A percentile compares a stretch with the other conserved stretches of the same genome.
Evolutionary conservation across 2,329 filamentous ascomycete species (phyloP).

Genomic region (Trichoderma sp.): DNA sequence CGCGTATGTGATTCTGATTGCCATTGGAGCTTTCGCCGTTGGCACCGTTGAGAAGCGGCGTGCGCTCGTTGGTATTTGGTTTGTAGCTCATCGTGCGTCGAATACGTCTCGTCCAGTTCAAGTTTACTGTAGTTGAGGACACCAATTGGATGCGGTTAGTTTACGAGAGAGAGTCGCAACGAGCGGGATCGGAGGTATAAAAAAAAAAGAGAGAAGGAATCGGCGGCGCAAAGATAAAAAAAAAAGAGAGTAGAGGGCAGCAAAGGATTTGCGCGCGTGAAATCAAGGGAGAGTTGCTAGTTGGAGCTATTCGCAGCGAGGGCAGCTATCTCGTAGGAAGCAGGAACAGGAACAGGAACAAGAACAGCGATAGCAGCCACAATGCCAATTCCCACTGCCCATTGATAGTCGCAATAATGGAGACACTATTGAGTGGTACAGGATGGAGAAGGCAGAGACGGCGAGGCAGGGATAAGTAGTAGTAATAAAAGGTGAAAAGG

Average conservation of each 20-base stretch:
- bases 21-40: conserved; percentile 32
- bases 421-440: background rate
- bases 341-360: background rate
- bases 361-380: conserved; percentile 3
- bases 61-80: conserved; percentile 33
- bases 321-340: background rate
- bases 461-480: conserved; percentile 9
- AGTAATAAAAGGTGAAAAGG: background rate
- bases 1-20: conserved; percentile 22
- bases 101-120: background rate
- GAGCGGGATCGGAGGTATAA: background rate
- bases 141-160: background rate
- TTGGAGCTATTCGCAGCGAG: background rate
- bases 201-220: background rate
- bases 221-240: background rate
- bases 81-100: conserved; percentile 13
- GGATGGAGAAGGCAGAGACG: background rate
- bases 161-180: background rate
- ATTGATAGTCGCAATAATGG: background rate
- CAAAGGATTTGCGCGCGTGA: background rate
- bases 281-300: background rate
- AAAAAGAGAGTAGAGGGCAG: background rate
- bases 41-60: conserved; percentile 44
- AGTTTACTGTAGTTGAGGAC: background rate
- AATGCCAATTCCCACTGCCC: background rate